Evolutionary conservation across 805 yeast genomes (phyloP).

Genomic region (Pichia kluyveri): DNA sequence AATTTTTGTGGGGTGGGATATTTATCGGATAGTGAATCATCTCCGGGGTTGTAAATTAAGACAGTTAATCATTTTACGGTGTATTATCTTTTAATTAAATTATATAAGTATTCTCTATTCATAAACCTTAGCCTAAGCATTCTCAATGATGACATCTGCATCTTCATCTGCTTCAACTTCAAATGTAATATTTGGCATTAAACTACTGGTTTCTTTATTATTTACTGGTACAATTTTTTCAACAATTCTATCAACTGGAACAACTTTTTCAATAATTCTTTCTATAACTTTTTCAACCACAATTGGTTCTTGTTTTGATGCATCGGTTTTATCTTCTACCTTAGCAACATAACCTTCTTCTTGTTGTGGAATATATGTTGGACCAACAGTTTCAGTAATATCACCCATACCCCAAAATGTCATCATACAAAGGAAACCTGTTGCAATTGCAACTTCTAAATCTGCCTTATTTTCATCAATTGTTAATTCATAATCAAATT

Average conservation of each 20-base stretch:
- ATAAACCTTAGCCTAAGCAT: conserved; percentile 19
- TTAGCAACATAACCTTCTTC: conserved; percentile 7
- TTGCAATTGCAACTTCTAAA: conserved; percentile 45
- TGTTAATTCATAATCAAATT: conserved; percentile 49
- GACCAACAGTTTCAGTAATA: conserved; percentile 45
- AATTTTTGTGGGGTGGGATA: too few relatives aligned
- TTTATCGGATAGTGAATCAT: too few relatives aligned
- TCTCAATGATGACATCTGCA: conserved; percentile 26
- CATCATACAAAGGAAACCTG: conserved; percentile 53
- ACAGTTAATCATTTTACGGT: too few relatives aligned
- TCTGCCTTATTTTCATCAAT: conserved; percentile 41
- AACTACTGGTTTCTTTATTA: not conserved
- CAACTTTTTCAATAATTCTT: conserved; percentile 9
- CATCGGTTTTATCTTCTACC: not conserved
- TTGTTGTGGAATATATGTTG: conserved; percentile 26
- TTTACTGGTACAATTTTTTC: not conserved
- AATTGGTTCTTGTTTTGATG: not conserved
- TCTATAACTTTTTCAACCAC: conserved; percentile 7
- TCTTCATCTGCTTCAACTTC: conserved; percentile 23
- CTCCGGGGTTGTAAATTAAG: too few relatives aligned
- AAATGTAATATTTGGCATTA: conserved; percentile 20
- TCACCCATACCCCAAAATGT: conserved; percentile 60
- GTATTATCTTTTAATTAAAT: too few relatives aligned
- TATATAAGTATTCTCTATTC: too few relatives aligned
- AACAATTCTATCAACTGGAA: conserved; percentile 7